phyloP scores from a whole-genome alignment of 306 rosid genomes.

The Medicago truncatula region MtrunA17r5.0-ANR NC_053048.1:54411501-54412000 shows the following conservation, averaged over 20 bases:
- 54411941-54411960: constrained; percentile 56
- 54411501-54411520: constrained; percentile 87
- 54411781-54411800: constrained; percentile 94
- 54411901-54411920: constrained; percentile 93
- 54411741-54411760: constrained; percentile 64
- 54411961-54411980: constrained; percentile 90
- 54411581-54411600: constrained; percentile 72
- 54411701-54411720: constrained; percentile 76
- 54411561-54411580: constrained; percentile 63
- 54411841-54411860: constrained; percentile 72
- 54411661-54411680: constrained; percentile 60
- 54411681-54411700: constrained; percentile 73
- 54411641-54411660: constrained; percentile 64
- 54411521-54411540: constrained; percentile 80
- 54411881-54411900: constrained; percentile 84
- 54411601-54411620: constrained; percentile 30
- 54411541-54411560: constrained; percentile 83
- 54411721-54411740: constrained; percentile 83
- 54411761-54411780: constrained; percentile 56
- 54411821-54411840: constrained; percentile 67
- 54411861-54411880: constrained; percentile 87
- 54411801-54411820: constrained; percentile 86
- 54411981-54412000: constrained; percentile 81
- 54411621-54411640: constrained; percentile 61
- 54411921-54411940: constrained; percentile 57